A percentile compares a stretch with the other conserved stretches of the same genome.
phyloP scores from a whole-genome alignment of 2,329 filamentous ascomycete genomes.

The Microdochium paspali region DNA sequence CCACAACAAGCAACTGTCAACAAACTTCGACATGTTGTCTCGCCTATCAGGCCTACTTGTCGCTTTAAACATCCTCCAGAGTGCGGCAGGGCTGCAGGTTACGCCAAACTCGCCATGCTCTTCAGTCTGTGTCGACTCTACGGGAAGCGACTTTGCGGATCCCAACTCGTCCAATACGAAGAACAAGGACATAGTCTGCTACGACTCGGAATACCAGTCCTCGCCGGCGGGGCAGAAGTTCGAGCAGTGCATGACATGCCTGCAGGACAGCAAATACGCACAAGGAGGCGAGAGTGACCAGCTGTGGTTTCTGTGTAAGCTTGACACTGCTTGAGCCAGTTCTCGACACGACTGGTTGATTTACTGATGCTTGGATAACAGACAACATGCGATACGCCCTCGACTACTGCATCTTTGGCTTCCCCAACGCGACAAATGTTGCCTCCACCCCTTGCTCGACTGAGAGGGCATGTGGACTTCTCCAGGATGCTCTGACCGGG shows the following conservation, averaged over 20 bases:
- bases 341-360: neutral
- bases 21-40: neutral
- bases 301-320: slow-evolving; percentile 46
- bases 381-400: slow-evolving; percentile 46
- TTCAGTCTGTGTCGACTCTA: slow-evolving; percentile 35
- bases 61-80: slow-evolving; percentile 11
- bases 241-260: slow-evolving; percentile 38
- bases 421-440: slow-evolving; percentile 34
- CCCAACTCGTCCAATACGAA: slow-evolving; percentile 34
- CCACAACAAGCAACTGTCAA: too few species aligned
- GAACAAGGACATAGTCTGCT: slow-evolving; percentile 36
- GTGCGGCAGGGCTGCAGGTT: slow-evolving; percentile 34
- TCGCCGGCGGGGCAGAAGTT: slow-evolving; percentile 32
- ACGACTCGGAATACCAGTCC: slow-evolving; percentile 30
- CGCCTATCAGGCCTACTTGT: slow-evolving; percentile 1
- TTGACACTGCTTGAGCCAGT: neutral
- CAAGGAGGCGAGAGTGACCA: slow-evolving; percentile 41
- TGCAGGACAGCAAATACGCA: slow-evolving; percentile 39
- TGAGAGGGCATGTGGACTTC: slow-evolving; percentile 36
- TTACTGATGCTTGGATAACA: slow-evolving; percentile 12
- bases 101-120: slow-evolving; percentile 45
- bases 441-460: slow-evolving; percentile 40
- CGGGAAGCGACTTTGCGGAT: slow-evolving; percentile 29
- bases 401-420: slow-evolving; percentile 42
- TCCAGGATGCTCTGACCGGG: slow-evolving; percentile 29